Conservation (phyloP, 2,329 filamentous ascomycete species). For the Karstenula rhodostoma region DNA sequence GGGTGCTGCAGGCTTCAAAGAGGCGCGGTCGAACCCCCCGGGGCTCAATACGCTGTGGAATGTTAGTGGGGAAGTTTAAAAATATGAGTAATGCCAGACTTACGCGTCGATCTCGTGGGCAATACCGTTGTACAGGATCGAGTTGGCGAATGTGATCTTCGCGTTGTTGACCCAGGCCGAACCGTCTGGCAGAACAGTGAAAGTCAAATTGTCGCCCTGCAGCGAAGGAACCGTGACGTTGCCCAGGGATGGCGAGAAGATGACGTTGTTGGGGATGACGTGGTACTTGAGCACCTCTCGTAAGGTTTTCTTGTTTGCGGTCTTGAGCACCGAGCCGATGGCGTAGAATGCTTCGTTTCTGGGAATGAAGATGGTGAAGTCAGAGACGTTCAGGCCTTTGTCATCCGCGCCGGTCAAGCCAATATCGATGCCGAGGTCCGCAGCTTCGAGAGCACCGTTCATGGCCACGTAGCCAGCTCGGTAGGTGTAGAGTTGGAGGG, state of each 20-base stretch:
- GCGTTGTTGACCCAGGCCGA: conserved; percentile 37
- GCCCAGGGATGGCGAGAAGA: conserved; percentile 35
- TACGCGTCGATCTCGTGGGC: conserved; percentile 38
- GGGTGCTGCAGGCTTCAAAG: conserved; percentile 25
- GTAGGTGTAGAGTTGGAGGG: conserved; percentile 38
- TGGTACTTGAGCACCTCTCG: conserved; percentile 37
- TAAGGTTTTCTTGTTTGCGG: conserved; percentile 28
- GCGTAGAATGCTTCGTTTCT: conserved; percentile 76
- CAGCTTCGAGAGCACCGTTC: conserved; percentile 31
- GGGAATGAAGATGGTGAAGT: conserved; percentile 83
- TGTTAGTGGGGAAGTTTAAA: neutral
- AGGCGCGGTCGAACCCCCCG: conserved; percentile 28
- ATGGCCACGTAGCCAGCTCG: conserved; percentile 35
- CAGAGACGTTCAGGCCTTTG: conserved; percentile 53
- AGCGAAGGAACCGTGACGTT: conserved; percentile 34
- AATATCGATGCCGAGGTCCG: conserved; percentile 32
- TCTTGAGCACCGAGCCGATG: conserved; percentile 47
- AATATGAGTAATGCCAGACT: neutral
- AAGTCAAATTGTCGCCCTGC: conserved; percentile 31
- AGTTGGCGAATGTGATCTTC: conserved; percentile 32
- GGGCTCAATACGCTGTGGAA: conserved; percentile 26
- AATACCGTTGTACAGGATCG: conserved; percentile 36
- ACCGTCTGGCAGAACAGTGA: conserved; percentile 35
- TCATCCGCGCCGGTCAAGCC: conserved; percentile 24
- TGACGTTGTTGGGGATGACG: conserved; percentile 36